Base-by-base conservation (phyloP, 2,329 filamentous ascomycete species). In the Phyllosticta capitalensis region DNA sequence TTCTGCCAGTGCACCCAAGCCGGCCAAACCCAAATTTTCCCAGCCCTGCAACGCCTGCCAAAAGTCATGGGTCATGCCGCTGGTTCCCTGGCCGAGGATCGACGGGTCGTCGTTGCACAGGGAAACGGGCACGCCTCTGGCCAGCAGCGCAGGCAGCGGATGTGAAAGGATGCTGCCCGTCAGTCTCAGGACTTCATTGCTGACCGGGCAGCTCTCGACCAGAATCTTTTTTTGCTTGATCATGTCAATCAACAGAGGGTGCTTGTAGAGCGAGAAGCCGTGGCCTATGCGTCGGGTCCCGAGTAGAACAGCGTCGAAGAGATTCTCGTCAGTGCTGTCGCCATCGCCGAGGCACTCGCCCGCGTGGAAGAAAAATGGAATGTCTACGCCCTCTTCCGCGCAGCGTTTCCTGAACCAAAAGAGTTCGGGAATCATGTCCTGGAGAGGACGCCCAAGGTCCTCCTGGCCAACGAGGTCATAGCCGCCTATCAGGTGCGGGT, bases 311-410 rank as follows among this genome's bases (percentile, higher is more conserved):
- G 91, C 91, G 70, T 96, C 92, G 70, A 91, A 96, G 2, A 97
- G 81, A 72, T 96, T 96, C 63, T 84, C 78, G 67, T 96, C 92
- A 0, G 88, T 87, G 20, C 79, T 80, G 65, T 85, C 86, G 26
- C 90, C 91, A 62, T 89, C 85, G 17, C 64, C 90, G 0, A 95
- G 83, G 33, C 85, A 90, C 74, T 96, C 92, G 64, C 92, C 92
- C 0, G 92, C 92, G 71, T 96, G 92, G 77, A 97, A 95, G 78
- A 95, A 95, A 77, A 96, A 96, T 0, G 92, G 92, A 9, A 99
- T 85, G 55, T 90, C 84, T 45, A 96, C 82, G 2, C 82, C 84
- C 67, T 90, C 86, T 68, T 89, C 81, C 0, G 83, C 82, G 71
- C 91, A 96, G 66, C 87, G 83, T 72, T 92, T 92, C 64, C 86